Conservation (phyloP, 768 basidiomycete species). For the Pleurotus giganteus region DNA sequence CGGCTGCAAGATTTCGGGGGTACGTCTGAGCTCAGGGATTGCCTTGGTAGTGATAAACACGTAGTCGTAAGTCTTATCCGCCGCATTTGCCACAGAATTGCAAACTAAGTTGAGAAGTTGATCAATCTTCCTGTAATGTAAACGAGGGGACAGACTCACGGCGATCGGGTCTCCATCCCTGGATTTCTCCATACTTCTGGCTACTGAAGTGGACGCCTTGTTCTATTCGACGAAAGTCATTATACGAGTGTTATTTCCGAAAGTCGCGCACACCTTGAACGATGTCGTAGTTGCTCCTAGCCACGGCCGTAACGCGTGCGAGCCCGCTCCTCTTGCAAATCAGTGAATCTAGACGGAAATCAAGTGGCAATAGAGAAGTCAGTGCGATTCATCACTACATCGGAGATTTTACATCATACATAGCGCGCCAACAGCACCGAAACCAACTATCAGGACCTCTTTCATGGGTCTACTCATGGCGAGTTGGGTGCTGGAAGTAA, state of each 20-base stretch:
- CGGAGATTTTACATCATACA: conserved; percentile 37
- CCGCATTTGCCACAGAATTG: conserved; percentile 55
- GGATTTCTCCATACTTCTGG: conserved; percentile 54
- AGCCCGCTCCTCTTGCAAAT: conserved; percentile 55
- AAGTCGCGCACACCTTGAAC: conserved; percentile 39
- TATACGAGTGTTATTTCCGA: not conserved
- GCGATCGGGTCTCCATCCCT: conserved; percentile 63
- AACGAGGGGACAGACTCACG: conserved; percentile 34
- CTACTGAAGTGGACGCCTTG: conserved; percentile 58
- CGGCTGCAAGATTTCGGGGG: conserved; percentile 53
- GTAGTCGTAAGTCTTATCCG: conserved; percentile 58
- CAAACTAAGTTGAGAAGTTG: conserved; percentile 42
- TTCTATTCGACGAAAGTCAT: conserved; percentile 25
- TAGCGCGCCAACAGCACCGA: conserved; percentile 64
- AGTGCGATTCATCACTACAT: not conserved
- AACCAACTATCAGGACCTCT: conserved; percentile 60
- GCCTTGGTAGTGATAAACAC: conserved; percentile 72
- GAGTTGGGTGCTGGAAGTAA: not conserved
- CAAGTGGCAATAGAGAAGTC: not conserved
- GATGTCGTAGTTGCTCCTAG: conserved; percentile 63
- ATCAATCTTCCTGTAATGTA: not conserved
- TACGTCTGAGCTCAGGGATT: conserved; percentile 61
- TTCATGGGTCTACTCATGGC: conserved; percentile 23
- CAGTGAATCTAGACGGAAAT: conserved; percentile 42
- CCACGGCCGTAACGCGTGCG: conserved; percentile 69